phyloP scores from a whole-genome alignment of 805 yeast species.

The Kodamaea lidongshanica region DNA sequence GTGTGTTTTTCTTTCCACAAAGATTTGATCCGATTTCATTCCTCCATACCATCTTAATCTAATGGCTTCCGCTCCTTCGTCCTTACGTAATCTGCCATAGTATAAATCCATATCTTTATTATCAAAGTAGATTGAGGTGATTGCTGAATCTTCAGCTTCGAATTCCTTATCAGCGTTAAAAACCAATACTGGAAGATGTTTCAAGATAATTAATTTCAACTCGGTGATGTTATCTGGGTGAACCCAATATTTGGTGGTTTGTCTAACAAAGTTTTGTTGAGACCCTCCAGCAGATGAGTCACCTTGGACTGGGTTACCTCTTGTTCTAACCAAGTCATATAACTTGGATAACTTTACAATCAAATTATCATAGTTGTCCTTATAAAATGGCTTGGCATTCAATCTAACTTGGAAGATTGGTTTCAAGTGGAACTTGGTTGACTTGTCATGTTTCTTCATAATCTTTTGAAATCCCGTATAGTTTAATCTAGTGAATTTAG shows the following conservation, averaged over 20 bases:
- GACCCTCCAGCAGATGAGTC: conserved; percentile 98
- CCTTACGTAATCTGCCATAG: conserved; percentile 89
- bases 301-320: conserved; percentile 92
- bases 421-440: conserved; percentile 62
- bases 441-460: conserved; percentile 92
- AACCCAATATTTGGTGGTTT: conserved; percentile 98
- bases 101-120: conserved; percentile 84
- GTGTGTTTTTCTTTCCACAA: conserved; percentile 96
- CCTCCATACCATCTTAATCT: conserved; percentile 99
- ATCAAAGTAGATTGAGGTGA: conserved; percentile 94
- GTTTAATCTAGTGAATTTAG: conserved; percentile 86
- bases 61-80: conserved; percentile 98
- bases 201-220: conserved; percentile 82
- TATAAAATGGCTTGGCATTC: conserved; percentile 91
- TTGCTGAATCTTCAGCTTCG: conserved; percentile 90
- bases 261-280: conserved; percentile 97
- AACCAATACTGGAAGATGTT: conserved; percentile 94
- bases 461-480: conserved; percentile 97
- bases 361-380: conserved; percentile 84
- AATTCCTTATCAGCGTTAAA: conserved; percentile 96
- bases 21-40: conserved; percentile 85
- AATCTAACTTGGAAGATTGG: conserved; percentile 92
- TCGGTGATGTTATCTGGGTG: conserved; percentile 98
- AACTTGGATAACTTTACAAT: conserved; percentile 84
- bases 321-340: conserved; percentile 88